Evolutionary conservation across 495 filamentous ascomycete genomes (phyloP), one percentile per base, ranked within the genome.

Genomic region (Lentithecium fluviatile): DNA sequence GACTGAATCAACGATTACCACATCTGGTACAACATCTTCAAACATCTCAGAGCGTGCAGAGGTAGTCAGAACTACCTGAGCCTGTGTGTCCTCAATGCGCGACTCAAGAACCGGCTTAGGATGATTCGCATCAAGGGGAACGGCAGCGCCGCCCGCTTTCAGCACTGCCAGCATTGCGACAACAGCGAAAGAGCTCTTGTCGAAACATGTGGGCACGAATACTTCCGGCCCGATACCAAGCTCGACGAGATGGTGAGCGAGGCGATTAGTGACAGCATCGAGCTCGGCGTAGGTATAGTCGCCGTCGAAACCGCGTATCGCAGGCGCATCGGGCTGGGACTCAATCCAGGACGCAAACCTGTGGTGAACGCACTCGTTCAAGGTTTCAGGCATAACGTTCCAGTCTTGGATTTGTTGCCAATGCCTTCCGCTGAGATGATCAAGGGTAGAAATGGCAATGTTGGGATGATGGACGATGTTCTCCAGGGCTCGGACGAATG

Each of bases 141-240:
- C 63, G 25, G 58, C 63, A 10, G 68, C 69, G 24, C 68, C 73
- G 10, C 75, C 76, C 1, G 75, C 72, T 50, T 73, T 72, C 25
- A 78, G 60, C 32, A 75, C 69, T 1, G 72, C 76, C 2, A 77
- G 61, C 54, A 75, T 70, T 7, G 73, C 70, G 11, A 79, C 71
- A 0, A 74, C 53, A 11, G 70, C 61, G 70, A 74, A 80, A 63
- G 64, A 64, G 34, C 74, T 77, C 56, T 79, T 80, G 34, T 82
- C 79, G 45, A 85, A 83, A 61, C 78, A 83, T 20, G 83, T 70
- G 6, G 76, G 78, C 34, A 85, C 80, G 17, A 79, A 71, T 19
- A 66, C 66, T 67, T 80, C 80, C 0, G 79, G 73, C 0, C 76
- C 73, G 24, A 83, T 75, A 3, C 81, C 80, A 0, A 74, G 47